phyloP scores from a whole-genome alignment of 495 filamentous ascomycete species.

The Neurospora pannonica region DNA sequence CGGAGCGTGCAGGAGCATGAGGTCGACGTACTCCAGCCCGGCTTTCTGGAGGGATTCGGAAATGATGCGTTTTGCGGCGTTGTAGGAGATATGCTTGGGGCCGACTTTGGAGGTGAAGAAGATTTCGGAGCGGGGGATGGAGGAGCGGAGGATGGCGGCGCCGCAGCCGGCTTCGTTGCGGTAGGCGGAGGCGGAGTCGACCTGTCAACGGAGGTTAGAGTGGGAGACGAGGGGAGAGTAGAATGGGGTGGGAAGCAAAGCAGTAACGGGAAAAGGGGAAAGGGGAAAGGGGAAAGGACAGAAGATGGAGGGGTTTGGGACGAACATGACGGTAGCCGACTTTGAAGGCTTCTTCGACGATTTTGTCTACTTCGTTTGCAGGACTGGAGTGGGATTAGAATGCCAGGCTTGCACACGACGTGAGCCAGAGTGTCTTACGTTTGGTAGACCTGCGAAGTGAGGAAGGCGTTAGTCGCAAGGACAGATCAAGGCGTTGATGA shows the following conservation, averaged over 20 bases:
- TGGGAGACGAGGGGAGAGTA: not conserved
- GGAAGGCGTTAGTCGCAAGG: not conserved
- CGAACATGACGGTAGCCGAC: slow-evolving; percentile 64
- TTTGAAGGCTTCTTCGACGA: slow-evolving; percentile 51
- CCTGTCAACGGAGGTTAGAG: slow-evolving; percentile 19
- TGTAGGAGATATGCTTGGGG: slow-evolving; percentile 30
- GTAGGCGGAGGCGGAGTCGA: slow-evolving; percentile 66
- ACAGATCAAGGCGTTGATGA: not conserved
- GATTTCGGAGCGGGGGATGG: slow-evolving; percentile 52
- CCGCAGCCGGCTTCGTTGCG: slow-evolving; percentile 60
- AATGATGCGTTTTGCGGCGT: slow-evolving; percentile 40
- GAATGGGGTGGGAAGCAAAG: not conserved
- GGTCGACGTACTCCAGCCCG: slow-evolving; percentile 52
- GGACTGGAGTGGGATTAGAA: slow-evolving; percentile 31
- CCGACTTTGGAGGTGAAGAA: slow-evolving; percentile 70
- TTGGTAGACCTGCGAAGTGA: slow-evolving; percentile 53
- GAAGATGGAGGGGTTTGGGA: not conserved
- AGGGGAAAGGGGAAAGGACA: not conserved
- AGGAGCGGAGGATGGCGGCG: slow-evolving; percentile 42
- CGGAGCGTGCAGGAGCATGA: slow-evolving; percentile 54
- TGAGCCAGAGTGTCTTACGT: slow-evolving; percentile 36
- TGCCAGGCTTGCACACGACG: slow-evolving; percentile 23
- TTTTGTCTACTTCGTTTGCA: slow-evolving; percentile 34
- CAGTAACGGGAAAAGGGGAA: not conserved
- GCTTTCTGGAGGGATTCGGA: slow-evolving; percentile 41